Conservation (phyloP, 371 early-diverging fungal genomes). For the Actinomucor elegans region DNA sequence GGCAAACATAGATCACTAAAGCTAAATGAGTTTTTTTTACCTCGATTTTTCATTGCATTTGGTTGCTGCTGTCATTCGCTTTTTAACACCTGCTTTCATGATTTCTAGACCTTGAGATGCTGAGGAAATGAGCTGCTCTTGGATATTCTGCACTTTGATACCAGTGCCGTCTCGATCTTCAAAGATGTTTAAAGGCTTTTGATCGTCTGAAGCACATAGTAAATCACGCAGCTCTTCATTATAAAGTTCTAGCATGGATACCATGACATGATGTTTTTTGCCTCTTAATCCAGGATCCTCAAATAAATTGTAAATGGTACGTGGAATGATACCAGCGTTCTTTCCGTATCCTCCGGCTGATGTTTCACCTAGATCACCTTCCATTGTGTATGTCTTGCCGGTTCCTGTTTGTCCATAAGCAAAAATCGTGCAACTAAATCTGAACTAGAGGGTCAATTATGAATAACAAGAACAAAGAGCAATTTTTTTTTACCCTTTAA, state of each 20-base stretch:
- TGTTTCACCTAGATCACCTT: constrained; percentile 69
- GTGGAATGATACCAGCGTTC: constrained; percentile 89
- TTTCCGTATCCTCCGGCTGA: constrained; percentile 17
- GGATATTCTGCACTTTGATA: constrained; percentile 80
- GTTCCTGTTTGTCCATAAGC: constrained; percentile 96
- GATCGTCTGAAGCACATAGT: constrained; percentile 53
- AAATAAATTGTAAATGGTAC: constrained; percentile 83
- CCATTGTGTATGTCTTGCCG: constrained; percentile 91
- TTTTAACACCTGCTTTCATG: constrained; percentile 73
- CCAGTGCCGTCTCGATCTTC: constrained; percentile 70
- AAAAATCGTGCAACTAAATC: constrained; percentile 96
- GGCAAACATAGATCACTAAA: not conserved
- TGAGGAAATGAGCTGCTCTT: constrained; percentile 70
- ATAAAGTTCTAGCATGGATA: constrained; percentile 96
- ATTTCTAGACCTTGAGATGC: constrained; percentile 76
- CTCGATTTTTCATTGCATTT: constrained; percentile 90
- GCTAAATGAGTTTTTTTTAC: constrained; percentile 23
- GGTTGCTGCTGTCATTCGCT: constrained; percentile 85
- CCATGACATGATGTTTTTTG: constrained; percentile 73
- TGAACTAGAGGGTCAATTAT: too few relatives aligned
- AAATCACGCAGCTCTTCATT: constrained; percentile 98
- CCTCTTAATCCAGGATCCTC: constrained; percentile 56
- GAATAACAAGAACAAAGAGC: too few relatives aligned
- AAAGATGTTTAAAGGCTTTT: constrained; percentile 53
- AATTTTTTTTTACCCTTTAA: constrained; percentile 35